Evolutionary conservation across 148 eudicot species (phyloP).

Genomic region (Simmondsia chinensis): DNA sequence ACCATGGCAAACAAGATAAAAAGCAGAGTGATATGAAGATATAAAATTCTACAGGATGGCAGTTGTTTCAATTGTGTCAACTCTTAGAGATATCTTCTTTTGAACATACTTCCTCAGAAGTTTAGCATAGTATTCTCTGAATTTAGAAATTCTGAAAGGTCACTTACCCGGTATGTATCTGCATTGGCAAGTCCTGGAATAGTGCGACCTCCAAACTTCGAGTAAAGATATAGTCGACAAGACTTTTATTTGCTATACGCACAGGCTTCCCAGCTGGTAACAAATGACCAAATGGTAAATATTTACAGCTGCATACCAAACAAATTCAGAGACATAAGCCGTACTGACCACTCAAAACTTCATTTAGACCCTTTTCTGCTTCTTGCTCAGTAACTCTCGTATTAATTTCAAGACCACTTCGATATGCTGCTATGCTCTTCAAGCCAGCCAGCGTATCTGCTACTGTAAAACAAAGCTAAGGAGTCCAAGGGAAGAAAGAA

Average conservation of each 20-base stretch:
- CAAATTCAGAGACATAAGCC: not conserved
- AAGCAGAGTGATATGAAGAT: not conserved
- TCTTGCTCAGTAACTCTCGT: slow-evolving; percentile 56
- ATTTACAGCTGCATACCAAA: not conserved
- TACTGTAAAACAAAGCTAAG: slow-evolving; percentile 47
- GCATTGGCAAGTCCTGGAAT: slow-evolving; percentile 65
- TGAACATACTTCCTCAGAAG: not conserved
- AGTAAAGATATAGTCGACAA: slow-evolving; percentile 68
- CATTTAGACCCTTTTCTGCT: slow-evolving; percentile 73
- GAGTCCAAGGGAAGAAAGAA: slow-evolving; percentile 15
- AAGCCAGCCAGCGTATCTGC: slow-evolving; percentile 56
- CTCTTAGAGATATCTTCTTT: not conserved
- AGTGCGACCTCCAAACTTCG: slow-evolving; percentile 77
- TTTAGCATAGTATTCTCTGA: not conserved
- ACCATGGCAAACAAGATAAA: not conserved
- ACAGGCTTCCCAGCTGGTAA: slow-evolving; percentile 63
- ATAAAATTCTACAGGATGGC: not conserved
- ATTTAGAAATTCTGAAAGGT: not conserved
- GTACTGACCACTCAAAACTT: slow-evolving; percentile 56
- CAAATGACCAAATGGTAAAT: slow-evolving; percentile 10
- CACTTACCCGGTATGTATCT: slow-evolving; percentile 93
- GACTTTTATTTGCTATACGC: slow-evolving; percentile 61
- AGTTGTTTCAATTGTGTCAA: not conserved
- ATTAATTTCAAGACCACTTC: slow-evolving; percentile 89
- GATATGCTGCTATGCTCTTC: slow-evolving; percentile 96